phyloP scores from a whole-genome alignment of 495 filamentous ascomycete species.

The Aspergillus baeticus region DNA sequence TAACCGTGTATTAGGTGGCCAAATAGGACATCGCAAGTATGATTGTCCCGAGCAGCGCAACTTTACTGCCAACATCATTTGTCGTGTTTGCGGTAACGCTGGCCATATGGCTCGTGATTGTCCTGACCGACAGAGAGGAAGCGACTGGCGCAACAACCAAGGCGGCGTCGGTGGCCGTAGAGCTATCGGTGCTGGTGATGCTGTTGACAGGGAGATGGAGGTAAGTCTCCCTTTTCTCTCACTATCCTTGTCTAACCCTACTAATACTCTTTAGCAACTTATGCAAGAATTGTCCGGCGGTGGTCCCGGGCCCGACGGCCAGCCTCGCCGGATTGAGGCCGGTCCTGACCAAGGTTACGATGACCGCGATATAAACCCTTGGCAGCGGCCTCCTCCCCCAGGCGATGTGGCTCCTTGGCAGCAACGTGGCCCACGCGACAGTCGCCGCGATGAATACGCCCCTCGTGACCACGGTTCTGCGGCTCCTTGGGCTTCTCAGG shows the following conservation, averaged over 20 bases:
- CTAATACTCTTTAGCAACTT: slow-evolving; percentile 68
- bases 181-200: slow-evolving; percentile 75
- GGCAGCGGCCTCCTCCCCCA: slow-evolving; percentile 77
- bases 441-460: slow-evolving; percentile 53
- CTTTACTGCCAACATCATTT: slow-evolving; percentile 98
- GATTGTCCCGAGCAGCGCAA: slow-evolving; percentile 98
- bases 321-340: slow-evolving; percentile 81
- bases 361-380: slow-evolving; percentile 72
- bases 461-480: slow-evolving; percentile 43
- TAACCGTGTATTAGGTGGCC: slow-evolving; percentile 58
- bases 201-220: slow-evolving; percentile 92
- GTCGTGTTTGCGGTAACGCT: slow-evolving; percentile 94
- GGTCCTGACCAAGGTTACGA: slow-evolving; percentile 61
- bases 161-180: slow-evolving; percentile 52
- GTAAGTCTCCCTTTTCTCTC: slow-evolving; percentile 50
- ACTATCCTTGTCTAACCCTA: neutral
- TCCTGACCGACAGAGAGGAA: slow-evolving; percentile 85
- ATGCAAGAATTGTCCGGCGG: slow-evolving; percentile 94
- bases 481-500: slow-evolving; percentile 55
- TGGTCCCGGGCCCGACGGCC: slow-evolving; percentile 57
- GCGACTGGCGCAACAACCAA: slow-evolving; percentile 80
- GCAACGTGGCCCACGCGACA: slow-evolving; percentile 58
- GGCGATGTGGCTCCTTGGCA: slow-evolving; percentile 82
- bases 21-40: slow-evolving; percentile 98
- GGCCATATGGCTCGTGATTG: slow-evolving; percentile 94